A percentile compares a stretch with the other conserved stretches of the same genome.
Conservation (phyloP, 345 rosid genomes). For the Raphanus sativus region DNA sequence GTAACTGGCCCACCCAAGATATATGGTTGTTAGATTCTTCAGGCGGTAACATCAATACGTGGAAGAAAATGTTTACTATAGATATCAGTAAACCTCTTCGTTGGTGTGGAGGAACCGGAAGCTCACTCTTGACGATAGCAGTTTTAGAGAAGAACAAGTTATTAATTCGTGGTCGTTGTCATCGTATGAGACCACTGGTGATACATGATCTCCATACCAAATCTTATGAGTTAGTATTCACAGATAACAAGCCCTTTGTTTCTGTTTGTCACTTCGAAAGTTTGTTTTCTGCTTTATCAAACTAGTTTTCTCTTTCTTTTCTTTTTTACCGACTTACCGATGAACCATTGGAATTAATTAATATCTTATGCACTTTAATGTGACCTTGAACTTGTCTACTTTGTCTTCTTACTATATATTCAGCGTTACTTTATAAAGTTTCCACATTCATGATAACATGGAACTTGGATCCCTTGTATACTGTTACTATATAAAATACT, state of each 20-base stretch:
- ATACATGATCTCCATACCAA: conserved; percentile 1
- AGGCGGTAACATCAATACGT: neutral
- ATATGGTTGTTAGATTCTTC: neutral
- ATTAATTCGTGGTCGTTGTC: neutral
- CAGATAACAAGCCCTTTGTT: neutral
- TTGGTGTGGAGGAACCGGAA: neutral
- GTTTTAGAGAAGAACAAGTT: neutral
- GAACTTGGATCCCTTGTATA: no score
- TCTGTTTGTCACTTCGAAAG: no score
- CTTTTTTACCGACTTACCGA: no score
- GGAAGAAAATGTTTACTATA: neutral
- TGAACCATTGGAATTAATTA: no score
- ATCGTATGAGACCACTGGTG: neutral
- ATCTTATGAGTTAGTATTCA: neutral
- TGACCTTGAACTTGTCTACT: no score
- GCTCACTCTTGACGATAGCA: neutral
- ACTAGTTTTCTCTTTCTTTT: no score
- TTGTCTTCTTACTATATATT: no score
- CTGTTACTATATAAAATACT: neutral
- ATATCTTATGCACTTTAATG: no score
- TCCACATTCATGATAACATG: no score
- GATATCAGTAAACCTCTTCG: neutral
- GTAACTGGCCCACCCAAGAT: neutral
- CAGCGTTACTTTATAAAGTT: no score
- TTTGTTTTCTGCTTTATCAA: no score